Percentiles rank a stretch among this genome's conserved stretches.
Evolutionary conservation across 2,329 filamentous ascomycete species (phyloP).

Genomic region (Penicillium verrucosum): DNA sequence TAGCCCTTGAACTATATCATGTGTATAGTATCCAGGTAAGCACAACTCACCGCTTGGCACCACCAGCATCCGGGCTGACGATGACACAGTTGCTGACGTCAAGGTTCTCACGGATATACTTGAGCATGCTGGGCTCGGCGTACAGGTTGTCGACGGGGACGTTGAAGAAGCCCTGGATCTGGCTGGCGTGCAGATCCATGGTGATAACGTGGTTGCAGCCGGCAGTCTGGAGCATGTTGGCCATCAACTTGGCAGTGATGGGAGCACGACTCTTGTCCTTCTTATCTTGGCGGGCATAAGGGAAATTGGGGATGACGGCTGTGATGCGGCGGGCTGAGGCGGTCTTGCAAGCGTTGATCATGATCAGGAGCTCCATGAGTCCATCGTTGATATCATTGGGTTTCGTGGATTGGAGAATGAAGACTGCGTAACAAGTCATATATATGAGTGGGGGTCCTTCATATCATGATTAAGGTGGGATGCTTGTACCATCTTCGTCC

Average conservation of each 20-base stretch:
- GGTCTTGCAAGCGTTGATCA: constrained; percentile 92
- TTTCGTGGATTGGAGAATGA: constrained; percentile 91
- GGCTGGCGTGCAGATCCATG: constrained; percentile 91
- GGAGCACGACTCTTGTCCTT: constrained; percentile 96
- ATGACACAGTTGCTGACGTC: constrained; percentile 82
- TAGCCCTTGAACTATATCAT: background rate
- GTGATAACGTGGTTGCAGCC: constrained; percentile 93
- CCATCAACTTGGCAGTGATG: constrained; percentile 92
- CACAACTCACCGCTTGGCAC: constrained; percentile 70
- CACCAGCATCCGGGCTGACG: constrained; percentile 90
- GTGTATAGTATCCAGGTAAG: background rate
- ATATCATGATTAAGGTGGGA: constrained; percentile 12
- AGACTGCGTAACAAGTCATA: constrained; percentile 55
- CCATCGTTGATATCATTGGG: constrained; percentile 97
- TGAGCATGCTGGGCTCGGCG: constrained; percentile 85
- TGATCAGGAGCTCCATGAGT: constrained; percentile 96
- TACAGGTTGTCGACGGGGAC: constrained; percentile 78
- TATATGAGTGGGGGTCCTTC: constrained; percentile 9
- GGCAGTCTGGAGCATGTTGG: constrained; percentile 94
- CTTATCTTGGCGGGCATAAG: constrained; percentile 95
- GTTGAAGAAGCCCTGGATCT: constrained; percentile 97
- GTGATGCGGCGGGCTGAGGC: constrained; percentile 87
- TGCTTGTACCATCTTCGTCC: constrained; percentile 76
- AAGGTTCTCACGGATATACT: constrained; percentile 87
- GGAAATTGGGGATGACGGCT: constrained; percentile 92